Evolutionary conservation across 2,329 filamentous ascomycete genomes (phyloP).

Genomic region (Madurella mycetomatis): DNA sequence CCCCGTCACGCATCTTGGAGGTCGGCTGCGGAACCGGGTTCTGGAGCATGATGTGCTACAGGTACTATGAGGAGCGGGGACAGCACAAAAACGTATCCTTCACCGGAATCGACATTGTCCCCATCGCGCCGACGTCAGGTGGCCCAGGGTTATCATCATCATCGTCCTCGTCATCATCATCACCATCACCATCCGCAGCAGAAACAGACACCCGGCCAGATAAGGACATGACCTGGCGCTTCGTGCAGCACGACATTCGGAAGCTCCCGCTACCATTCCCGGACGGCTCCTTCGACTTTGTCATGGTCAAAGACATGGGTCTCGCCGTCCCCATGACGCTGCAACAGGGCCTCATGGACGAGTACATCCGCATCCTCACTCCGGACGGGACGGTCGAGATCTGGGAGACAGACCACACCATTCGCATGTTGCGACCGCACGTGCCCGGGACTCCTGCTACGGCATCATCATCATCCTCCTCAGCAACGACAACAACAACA

Average conservation of each 20-base stretch:
- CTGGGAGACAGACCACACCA: constrained; percentile 83
- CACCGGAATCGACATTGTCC: constrained; percentile 76
- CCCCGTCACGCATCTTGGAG: constrained; percentile 76
- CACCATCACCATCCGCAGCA: constrained; percentile 10
- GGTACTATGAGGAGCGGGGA: constrained; percentile 67
- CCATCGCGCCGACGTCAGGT: constrained; percentile 34
- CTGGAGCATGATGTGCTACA: constrained; percentile 86
- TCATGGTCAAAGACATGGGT: constrained; percentile 82
- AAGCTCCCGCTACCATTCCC: constrained; percentile 71
- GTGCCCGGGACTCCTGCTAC: constrained; percentile 46
- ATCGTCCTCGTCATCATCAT: constrained; percentile 8
- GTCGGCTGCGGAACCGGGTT: constrained; percentile 83
- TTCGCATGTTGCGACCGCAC: constrained; percentile 79
- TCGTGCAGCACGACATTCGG: constrained; percentile 82
- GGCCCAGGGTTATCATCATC: constrained; percentile 5
- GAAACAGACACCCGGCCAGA: constrained; percentile 36
- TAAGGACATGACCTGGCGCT: constrained; percentile 80
- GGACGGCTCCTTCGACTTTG: constrained; percentile 76
- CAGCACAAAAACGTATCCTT: constrained; percentile 64
- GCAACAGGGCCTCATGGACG: constrained; percentile 57
- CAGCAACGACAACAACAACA: not conserved
- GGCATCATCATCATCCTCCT: not conserved
- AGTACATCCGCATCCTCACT: constrained; percentile 70
- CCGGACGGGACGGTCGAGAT: constrained; percentile 78
- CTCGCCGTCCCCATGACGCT: constrained; percentile 59